Base-by-base conservation (phyloP, 164 flowering plant genomes). In the Tetrastigma voinierianum region DNA sequence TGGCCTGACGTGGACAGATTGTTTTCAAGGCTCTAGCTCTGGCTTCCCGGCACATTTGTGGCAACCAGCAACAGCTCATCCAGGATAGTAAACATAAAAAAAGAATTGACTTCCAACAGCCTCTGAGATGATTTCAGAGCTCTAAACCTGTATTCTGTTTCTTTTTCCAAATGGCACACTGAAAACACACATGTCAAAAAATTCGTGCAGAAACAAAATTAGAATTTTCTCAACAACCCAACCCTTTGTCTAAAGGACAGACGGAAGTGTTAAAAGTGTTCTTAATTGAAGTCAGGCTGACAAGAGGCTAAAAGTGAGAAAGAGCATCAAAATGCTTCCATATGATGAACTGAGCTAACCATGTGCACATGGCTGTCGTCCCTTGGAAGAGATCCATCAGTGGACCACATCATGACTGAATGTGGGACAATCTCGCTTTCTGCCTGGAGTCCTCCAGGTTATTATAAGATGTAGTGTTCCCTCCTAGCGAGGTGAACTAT, bases 21-120 rank as follows among this genome's bases (percentile, higher is more conserved):
- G 97, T 95, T 56, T 92, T 95, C 70, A 95, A n/a, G 66, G 97
- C 97, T 68, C 72, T 95, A 73, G 99, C 99, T 25, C 88, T 95
- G 45, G 99, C 99, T 19, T 80, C n/a, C 97, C 51, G 96, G 97
- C 46, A 75, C 92, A 19, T 92, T 76, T 95, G 78, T 86, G 97
- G 62, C 3, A 32, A 32, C 6, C 40, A 32, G 3, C 3, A 32
- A 32, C 6, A n/a, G 40, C 40, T 32, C 40, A 32, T 32, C 8
- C 40, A 32, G 40, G n/a, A 4, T 32, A 32, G 40, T 32, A n/a
- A n/a, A n/a, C n/a, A 32, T 3, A 32, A 32, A 32, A 7, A 32
- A 32, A 32, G 40, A 32, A 32, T 32, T 32, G 40, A 32, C 40
- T 32, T 32, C 40, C 6, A 32, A 7, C 6, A 7, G 40, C 40